Conservation (phyloP, 768 basidiomycete genomes). For the Lactifluus subvellereus region DNA sequence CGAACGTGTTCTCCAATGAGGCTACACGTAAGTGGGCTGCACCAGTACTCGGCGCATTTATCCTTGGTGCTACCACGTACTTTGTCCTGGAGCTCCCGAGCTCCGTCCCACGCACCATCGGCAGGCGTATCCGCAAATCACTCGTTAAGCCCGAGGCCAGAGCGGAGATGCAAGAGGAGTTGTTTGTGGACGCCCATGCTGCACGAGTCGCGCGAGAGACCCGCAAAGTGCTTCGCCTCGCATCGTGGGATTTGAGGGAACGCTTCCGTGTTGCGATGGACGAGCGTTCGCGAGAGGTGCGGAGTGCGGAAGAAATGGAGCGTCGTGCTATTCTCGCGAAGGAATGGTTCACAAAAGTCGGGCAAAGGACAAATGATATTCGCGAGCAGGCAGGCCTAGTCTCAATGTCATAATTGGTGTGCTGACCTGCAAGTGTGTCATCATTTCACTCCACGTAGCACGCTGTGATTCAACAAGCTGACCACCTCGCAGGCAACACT, state of each 20-base stretch:
- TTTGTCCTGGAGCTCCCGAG: slow-evolving; percentile 81
- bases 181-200: slow-evolving; percentile 63
- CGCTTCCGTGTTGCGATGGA: slow-evolving; percentile 79
- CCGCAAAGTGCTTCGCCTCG: slow-evolving; percentile 86
- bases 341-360: slow-evolving; percentile 60
- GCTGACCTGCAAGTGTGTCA: neutral
- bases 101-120: slow-evolving; percentile 85
- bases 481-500: neutral
- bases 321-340: slow-evolving; percentile 63
- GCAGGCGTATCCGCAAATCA: slow-evolving; percentile 68
- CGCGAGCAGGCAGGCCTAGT: slow-evolving; percentile 26
- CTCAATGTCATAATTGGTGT: neutral
- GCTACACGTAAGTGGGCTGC: slow-evolving; percentile 79
- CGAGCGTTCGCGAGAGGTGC: slow-evolving; percentile 69
- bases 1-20: slow-evolving; percentile 78
- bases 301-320: slow-evolving; percentile 68
- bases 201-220: slow-evolving; percentile 76
- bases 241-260: slow-evolving; percentile 85
- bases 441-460: neutral
- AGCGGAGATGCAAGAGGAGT: slow-evolving; percentile 43
- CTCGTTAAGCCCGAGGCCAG: slow-evolving; percentile 45
- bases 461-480: neutral
- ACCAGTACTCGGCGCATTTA: slow-evolving; percentile 73
- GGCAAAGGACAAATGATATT: slow-evolving; percentile 41
- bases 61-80: slow-evolving; percentile 71